A percentile compares a stretch with the other conserved stretches of the same genome.
phyloP scores from a whole-genome alignment of 2,329 filamentous ascomycete species.

The Neofusicoccum cordaticola region DNA sequence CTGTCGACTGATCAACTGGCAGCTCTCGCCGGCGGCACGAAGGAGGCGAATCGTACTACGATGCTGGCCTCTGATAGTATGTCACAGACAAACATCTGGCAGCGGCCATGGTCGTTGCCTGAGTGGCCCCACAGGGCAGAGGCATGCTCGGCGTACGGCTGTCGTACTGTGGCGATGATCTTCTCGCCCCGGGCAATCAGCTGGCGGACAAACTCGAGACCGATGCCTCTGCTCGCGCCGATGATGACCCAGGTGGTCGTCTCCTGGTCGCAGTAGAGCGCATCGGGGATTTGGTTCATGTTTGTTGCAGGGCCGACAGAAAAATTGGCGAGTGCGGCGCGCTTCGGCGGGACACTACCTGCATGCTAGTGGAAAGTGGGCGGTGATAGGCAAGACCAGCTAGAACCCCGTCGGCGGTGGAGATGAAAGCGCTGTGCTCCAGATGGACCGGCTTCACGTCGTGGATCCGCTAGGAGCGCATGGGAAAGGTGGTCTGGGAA shows the following conservation, averaged over 20 bases:
- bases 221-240: conserved; percentile 49
- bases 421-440: not conserved
- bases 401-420: not conserved
- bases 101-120: conserved; percentile 45
- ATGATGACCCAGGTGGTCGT: conserved; percentile 47
- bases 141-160: conserved; percentile 39
- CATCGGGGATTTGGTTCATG: conserved; percentile 44
- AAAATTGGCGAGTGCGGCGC: conserved; percentile 1
- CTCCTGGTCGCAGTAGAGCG: conserved; percentile 41
- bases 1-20: conserved; percentile 26
- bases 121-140: conserved; percentile 42
- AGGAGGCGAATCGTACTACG: conserved; percentile 29
- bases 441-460: not conserved
- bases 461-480: not conserved
- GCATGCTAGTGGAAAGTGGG: conserved; percentile 15
- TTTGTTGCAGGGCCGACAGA: conserved; percentile 18
- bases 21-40: not conserved
- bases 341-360: conserved; percentile 11
- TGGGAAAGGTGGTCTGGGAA: not conserved
- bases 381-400: conserved; percentile 9
- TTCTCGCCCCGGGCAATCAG: conserved; percentile 46
- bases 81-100: conserved; percentile 52
- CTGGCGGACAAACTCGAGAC: conserved; percentile 53
- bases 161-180: conserved; percentile 53
- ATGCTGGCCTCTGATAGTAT: conserved; percentile 54